Evolutionary conservation across 108 stramenopile genomes (phyloP), one percentile per base, ranked within the genome.

Genomic region (Stephanodiscus minutulus): DNA sequence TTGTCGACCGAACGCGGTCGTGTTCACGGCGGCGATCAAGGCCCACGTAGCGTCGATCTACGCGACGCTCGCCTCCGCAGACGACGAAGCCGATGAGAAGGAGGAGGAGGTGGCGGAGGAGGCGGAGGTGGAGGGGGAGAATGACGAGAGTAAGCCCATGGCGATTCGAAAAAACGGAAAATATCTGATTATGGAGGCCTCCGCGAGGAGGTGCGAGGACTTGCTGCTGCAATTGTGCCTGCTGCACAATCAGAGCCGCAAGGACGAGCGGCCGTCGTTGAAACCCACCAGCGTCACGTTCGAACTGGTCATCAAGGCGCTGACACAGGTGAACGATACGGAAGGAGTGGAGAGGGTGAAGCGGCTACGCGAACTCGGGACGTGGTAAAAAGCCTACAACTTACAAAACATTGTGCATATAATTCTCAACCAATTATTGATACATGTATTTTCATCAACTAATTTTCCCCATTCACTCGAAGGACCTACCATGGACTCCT

Each of bases 21-120:
- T 72, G 12, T 82, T 63, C 41, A 82, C 75, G 0, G 76, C 81
- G 12, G 70, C 76, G 10, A 82, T 82, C n/a, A 82, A 82, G 48
- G 81, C 81, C 24, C 76, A 82, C 36, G 67, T 70, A 10, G 56
- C 79, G 36, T 54, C 74, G 27, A 79, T 76, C 35, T 64, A 72
- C 35, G 58, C 77, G 0, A 79, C 66, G 21, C 29, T 61, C n/a
- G 29, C 39, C 28, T 52, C 29, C 36, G 17, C 35, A 12, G 5
- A 28, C 4, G 63, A 64, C 0, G 63, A 58, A 6, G 29, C 21
- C 7, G 28, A 35, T 1, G 53, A 27, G 5, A 11, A 68, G 13
- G 44, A 47, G 22, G 70, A 62, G 20, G 25, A 43, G 9, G 50
- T 27, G 48, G 61, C 58, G 21, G 41, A 25, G 39, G 11, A 39